Base-by-base conservation (phyloP, 176 grass and related monocot species). In the Oryza meridionalis region DNA sequence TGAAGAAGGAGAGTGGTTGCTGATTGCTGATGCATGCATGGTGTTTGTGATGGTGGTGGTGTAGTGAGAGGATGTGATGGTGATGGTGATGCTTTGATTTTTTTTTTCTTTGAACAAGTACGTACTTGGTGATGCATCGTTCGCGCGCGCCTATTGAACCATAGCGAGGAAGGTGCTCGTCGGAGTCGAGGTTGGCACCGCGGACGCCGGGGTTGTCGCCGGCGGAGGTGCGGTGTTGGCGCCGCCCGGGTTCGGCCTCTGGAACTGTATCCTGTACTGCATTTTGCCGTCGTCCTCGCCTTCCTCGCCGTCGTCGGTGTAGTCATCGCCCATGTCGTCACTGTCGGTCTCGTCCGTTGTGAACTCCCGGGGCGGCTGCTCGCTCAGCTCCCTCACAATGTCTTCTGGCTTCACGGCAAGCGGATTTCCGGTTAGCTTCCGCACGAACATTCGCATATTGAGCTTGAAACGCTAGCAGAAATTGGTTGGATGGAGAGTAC, bases 251-350 rank as follows among this genome's bases (percentile, higher is more conserved):
- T 87, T 84, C 37, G 76, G 55, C 67, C 81, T 87, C 87, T 90
- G 91, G 81, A 90, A 92, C 77, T 92, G 84, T 92, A 92, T 92
- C 81, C 84, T 81, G 81, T 90, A 92, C 80, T 92, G 90, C 81
- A 92, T 89, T 78, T 90, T 90, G 63, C 87, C 76, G 32, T 92
- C 87, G 53, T 92, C 87, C 73, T 86, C 87, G 70, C 65, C 76
- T 26, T 89, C 87, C 70, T 92, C 92, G 12, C 88, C 86, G 79
- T 91, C 85, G 64, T 90, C 88, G 21, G 81, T 84, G 72, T 84
- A 89, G 32, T 94, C 86, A 37, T 90, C 86, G 53, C 77, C 70
- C 70, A 85, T 80, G 53, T 92, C 91, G 46, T 85, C 88, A 51
- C 89, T 90, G 70, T 94, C 91, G 13, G 82, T 88, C 82, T 93